Evolutionary conservation across 2,329 filamentous ascomycete species (phyloP), one percentile per base, ranked within the genome.

Genomic region (Verticillium tricorpus): DNA sequence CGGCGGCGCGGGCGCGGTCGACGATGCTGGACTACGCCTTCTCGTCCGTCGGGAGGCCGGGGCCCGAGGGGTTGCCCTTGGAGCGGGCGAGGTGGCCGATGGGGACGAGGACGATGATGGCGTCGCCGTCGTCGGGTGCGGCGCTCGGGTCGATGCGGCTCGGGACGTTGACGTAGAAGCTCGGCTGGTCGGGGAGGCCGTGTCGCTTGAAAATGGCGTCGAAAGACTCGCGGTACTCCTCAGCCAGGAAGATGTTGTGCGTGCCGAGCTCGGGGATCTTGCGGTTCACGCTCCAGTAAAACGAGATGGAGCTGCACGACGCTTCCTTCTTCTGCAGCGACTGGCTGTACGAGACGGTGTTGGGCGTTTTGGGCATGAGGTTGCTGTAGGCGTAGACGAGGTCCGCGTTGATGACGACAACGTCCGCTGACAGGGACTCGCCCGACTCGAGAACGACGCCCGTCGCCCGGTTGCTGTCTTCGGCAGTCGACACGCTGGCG

Each of bases 161-260:
- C 0, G 90, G 90, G 0, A 92, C 89, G 70, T 92, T 91, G 73
- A 92, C 84, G 73, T 92, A 92, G 77, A 92, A 93, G 61, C 85
- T 89, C 0, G 89, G 89, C 62, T 91, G 81, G 1, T 81, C 72
- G 1, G 90, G 90, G 9, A 92, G 85, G 2, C 81, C 75, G 63
- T 91, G 86, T 34, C 84, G 77, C 66, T 89, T 85, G 80, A 93
- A 92, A 63, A 92, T 92, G 62, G 84, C 82, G 72, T 92, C 89
- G 69, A 92, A 92, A n/a, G 83, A 88, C 67, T 89, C 86, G 58
- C 80, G 80, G 72, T 91, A 93, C 65, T 89, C 81, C 67, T 91
- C 86, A 2, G 89, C 89, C 7, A 92, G 82, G 77, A 93, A 93
- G 68, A 92, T 90, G 72, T 92, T 93, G 75, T 93, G 90, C 0